These are phyloP conservation scores for Tardiomyces blankii DNA, from an alignment of 1,139 yeast genomes.

Conservation along the genomic window DNA sequence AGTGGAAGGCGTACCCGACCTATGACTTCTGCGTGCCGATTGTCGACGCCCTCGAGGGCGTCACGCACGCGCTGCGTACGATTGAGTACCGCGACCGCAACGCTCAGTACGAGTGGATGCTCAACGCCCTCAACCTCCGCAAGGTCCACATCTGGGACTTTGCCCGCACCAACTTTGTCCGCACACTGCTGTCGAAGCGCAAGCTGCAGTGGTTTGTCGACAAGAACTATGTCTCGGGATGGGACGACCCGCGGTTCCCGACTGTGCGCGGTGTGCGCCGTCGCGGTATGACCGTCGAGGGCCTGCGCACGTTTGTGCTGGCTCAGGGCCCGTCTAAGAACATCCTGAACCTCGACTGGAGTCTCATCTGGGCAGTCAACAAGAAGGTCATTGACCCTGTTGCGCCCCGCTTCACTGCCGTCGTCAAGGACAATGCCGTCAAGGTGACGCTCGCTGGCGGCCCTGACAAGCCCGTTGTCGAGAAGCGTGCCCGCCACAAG, in stretches of 20 bases:
- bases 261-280: slow-evolving; percentile 97
- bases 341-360: slow-evolving; percentile 94
- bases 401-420: slow-evolving; percentile 90
- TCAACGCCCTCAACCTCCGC: slow-evolving; percentile 67
- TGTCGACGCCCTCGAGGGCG: slow-evolving; percentile 91
- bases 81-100: slow-evolving; percentile 97
- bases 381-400: slow-evolving; percentile 93
- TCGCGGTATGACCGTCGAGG: slow-evolving; percentile 99
- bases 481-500: slow-evolving; percentile 86
- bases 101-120: slow-evolving; percentile 95
- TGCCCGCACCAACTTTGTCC: slow-evolving; percentile 88
- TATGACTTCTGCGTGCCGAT: slow-evolving; percentile 97
- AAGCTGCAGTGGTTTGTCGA: slow-evolving; percentile 98
- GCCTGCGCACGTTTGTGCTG: slow-evolving; percentile 81
- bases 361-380: slow-evolving; percentile 92
- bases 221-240: slow-evolving; percentile 68
- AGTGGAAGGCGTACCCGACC: slow-evolving; percentile 94
- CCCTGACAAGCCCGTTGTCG: slow-evolving; percentile 50
- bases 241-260: slow-evolving; percentile 99
- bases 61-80: slow-evolving; percentile 93
- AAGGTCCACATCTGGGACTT: slow-evolving; percentile 96
- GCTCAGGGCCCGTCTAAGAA: slow-evolving; percentile 97
- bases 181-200: slow-evolving; percentile 91
- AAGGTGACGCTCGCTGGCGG: slow-evolving; percentile 49
- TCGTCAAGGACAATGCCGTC: slow-evolving; percentile 50